Base-by-base conservation (phyloP, 176 grass and related monocot genomes). In the Tillandsia leiboldiana region DNA sequence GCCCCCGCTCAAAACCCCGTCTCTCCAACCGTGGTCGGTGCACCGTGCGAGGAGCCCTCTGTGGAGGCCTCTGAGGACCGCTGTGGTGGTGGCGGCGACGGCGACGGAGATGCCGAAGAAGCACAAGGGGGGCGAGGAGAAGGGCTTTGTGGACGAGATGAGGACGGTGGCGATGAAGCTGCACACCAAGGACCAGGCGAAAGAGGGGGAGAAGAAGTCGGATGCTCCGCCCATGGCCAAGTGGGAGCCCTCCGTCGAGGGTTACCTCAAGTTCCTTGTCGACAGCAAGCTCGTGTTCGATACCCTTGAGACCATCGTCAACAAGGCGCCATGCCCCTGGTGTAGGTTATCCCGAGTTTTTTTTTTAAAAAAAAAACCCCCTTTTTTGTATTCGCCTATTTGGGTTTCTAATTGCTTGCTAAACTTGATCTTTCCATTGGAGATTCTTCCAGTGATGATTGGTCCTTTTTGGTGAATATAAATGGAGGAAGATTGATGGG, bases 91-190 rank as follows among this genome's bases (percentile, higher is more conserved):
- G 5, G 78, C 78, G 26, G 74, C 69, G 15, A 72, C 81, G 5
- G 70, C 83, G 33, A 71, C 78, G 53, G 86, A 88, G 86, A 81
- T 84, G 78, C 74, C 82, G 0, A 82, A 78, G 22, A 64, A 82
- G 54, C 54, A 77, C 11, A 79, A 61, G 6, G 83, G 72, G 63
- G 82, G 71, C 3, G 79, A 76, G 2, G 58, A 71, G 9, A 90
- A 72, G 56, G 83, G 82, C 58, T 99, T 99, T 64, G 87, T 99
- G 59, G 89, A 99, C 56, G 94, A 99, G 89, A 93, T 99, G 94
- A 71, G 94, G 67, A 72, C 89, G 1, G 89, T 88, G 7, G 86
- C 94, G 1, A 93, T 99, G 89, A 79, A 80, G 29, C 85, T 99
- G 72, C 94, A 99, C 79, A 92, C 89, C 49, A 87, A 75, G 83